A percentile compares a stretch with the other conserved stretches of the same genome.
Evolutionary conservation across 169 alveolate genomes (phyloP).

Genomic region (Plasmodium falciparum): DNA sequence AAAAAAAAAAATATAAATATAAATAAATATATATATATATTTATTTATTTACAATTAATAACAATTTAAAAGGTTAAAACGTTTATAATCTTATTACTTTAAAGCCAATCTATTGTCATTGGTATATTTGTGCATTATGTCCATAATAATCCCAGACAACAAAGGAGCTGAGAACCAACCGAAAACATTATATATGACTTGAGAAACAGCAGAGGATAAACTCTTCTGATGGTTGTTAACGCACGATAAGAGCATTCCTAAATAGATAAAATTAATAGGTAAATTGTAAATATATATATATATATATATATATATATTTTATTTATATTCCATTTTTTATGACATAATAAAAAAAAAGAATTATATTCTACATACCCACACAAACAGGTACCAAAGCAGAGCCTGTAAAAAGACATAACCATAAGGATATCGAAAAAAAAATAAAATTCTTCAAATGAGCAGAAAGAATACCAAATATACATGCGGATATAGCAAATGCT

Average conservation of each 20-base stretch:
- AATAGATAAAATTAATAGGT: conserved; percentile 2
- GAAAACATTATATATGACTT: conserved; percentile 80
- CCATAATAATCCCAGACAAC: conserved; percentile 82
- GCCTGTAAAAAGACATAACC: conserved; percentile 87
- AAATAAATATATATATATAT: not conserved
- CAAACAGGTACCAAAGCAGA: conserved; percentile 89
- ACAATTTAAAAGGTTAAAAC: too few species aligned
- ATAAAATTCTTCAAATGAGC: conserved; percentile 78
- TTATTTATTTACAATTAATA: not conserved
- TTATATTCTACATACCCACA: conserved; percentile 76
- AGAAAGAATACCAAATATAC: conserved; percentile 79
- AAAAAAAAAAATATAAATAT: conserved; percentile 5
- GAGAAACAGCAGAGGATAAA: conserved; percentile 84
- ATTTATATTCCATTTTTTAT: not conserved
- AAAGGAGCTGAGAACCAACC: conserved; percentile 88
- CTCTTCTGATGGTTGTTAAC: conserved; percentile 82
- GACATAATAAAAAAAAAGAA: too few species aligned
- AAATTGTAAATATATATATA: not conserved
- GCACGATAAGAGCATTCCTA: conserved; percentile 78
- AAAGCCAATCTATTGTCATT: conserved; percentile 71
- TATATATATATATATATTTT: not conserved
- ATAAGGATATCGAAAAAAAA: conserved; percentile 81
- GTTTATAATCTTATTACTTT: conserved; percentile 9
- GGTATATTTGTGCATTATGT: conserved; percentile 78
- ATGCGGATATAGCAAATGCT: conserved; percentile 84